phyloP scores from a whole-genome alignment of 768 basidiomycete genomes.

The Lactarius quietus region DNA sequence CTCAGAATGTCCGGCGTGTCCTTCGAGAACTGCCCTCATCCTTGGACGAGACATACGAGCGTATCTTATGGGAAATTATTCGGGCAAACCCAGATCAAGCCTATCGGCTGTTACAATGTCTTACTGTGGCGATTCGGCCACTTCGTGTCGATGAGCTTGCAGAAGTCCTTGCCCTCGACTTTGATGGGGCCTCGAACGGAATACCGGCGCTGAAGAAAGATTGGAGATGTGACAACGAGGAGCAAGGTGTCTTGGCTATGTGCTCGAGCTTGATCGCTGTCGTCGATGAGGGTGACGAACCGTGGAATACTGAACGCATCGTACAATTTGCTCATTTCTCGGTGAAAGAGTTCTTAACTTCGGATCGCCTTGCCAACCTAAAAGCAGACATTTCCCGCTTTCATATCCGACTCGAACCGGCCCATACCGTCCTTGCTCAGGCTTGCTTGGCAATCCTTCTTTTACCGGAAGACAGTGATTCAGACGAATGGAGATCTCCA shows the following conservation, averaged over 20 bases:
- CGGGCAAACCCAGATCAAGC: neutral
- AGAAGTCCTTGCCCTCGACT: neutral
- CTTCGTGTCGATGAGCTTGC: neutral
- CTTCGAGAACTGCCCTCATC: neutral
- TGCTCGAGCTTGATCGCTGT: neutral
- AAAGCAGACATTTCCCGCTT: neutral
- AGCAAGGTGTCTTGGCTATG: neutral
- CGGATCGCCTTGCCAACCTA: neutral
- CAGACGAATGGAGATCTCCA: too few species aligned
- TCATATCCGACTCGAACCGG: neutral
- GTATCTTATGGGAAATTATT: neutral
- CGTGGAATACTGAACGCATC: neutral
- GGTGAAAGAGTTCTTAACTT: conserved; percentile 2
- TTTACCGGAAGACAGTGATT: too few species aligned
- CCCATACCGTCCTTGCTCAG: neutral
- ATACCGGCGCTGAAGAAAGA: neutral
- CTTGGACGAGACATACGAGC: neutral
- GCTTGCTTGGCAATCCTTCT: neutral
- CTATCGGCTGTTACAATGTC: neutral
- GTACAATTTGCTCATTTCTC: conserved; percentile 2
- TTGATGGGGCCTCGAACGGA: neutral
- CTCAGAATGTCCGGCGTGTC: neutral
- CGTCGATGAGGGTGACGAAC: neutral
- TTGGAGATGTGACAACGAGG: neutral
- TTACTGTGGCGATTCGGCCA: neutral